phyloP scores from a whole-genome alignment of 371 early-diverging fungal genomes.

The Mortierella sp. region DNA sequence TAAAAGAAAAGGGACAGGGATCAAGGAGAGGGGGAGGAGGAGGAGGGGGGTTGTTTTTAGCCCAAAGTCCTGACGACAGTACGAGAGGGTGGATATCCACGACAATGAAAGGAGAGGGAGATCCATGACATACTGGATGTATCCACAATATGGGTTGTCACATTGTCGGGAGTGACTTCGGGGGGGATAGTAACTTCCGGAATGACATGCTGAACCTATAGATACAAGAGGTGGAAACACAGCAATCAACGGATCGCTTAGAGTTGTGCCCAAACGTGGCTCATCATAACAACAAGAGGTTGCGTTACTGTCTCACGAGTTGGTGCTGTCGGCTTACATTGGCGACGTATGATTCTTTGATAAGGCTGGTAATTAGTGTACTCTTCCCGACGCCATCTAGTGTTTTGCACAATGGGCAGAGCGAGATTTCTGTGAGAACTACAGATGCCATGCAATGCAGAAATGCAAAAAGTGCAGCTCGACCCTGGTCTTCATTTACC shows the following conservation, averaged over 20 bases:
- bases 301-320: no score
- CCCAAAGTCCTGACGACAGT: not conserved
- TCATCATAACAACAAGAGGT: no score
- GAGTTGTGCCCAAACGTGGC: no score
- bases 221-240: not conserved
- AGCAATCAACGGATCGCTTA: constrained; percentile 3
- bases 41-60: not conserved
- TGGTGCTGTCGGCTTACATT: no score
- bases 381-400: constrained; percentile 95
- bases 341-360: constrained; percentile 93
- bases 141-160: constrained; percentile 96
- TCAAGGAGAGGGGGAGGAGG: not conserved
- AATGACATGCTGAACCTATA: constrained; percentile 93
- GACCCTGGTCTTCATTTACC: constrained; percentile 60
- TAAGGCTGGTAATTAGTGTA: constrained; percentile 94
- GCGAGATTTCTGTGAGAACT: no score
- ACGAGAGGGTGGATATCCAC: not conserved
- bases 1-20: not conserved
- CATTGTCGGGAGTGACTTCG: constrained; percentile 95
- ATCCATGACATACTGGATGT: constrained; percentile 74
- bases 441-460: not conserved
- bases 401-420: constrained; percentile 4
- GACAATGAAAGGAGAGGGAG: not conserved
- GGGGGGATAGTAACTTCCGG: constrained; percentile 98
- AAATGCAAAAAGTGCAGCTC: constrained; percentile 15